Evolutionary conservation across 148 eudicot genomes (phyloP).

Genomic region (Fagopyrum homotropicum): DNA sequence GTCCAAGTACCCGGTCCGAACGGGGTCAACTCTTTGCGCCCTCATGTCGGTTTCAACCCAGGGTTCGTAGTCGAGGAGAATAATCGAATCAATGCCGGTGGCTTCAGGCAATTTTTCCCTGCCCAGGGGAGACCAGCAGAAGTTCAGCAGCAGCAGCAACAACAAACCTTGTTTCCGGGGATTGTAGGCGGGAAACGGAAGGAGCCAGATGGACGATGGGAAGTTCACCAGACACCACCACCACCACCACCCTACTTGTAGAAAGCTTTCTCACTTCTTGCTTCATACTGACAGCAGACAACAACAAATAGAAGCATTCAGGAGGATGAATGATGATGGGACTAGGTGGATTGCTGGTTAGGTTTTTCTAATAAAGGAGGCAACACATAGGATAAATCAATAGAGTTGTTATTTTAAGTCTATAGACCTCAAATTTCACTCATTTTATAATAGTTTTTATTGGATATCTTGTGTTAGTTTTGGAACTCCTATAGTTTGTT

Average conservation of each 20-base stretch:
- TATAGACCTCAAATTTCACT: neutral
- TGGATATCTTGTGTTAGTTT: slow-evolving; percentile 6
- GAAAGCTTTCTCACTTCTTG: slow-evolving; percentile 15
- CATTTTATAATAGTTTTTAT: neutral
- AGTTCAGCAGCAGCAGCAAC: slow-evolving; percentile 27
- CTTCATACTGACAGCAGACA: neutral
- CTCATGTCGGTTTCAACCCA: slow-evolving; percentile 49
- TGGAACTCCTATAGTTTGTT: slow-evolving; percentile 6
- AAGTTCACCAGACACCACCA: slow-evolving; percentile 42
- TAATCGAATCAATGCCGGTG: slow-evolving; percentile 27
- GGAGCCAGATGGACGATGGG: slow-evolving; percentile 79
- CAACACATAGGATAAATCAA: slow-evolving; percentile 6
- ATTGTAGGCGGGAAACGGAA: slow-evolving; percentile 52
- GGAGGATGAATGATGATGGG: neutral
- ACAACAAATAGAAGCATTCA: neutral
- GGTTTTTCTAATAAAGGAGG: slow-evolving; percentile 1
- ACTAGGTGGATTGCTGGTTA: slow-evolving; percentile 5
- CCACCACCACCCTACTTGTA: slow-evolving; percentile 49
- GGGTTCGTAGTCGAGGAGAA: slow-evolving; percentile 44
- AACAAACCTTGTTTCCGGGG: slow-evolving; percentile 21
- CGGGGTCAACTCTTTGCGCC: slow-evolving; percentile 40
- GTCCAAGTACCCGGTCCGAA: slow-evolving; percentile 34
- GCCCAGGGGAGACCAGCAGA: slow-evolving; percentile 38
- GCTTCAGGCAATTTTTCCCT: slow-evolving; percentile 42
- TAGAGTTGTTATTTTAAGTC: slow-evolving; percentile 7